Evolutionary conservation across 2,329 filamentous ascomycete genomes (phyloP), one percentile per base, ranked within the genome.

Genomic region (Rutstroemia sp.): DNA sequence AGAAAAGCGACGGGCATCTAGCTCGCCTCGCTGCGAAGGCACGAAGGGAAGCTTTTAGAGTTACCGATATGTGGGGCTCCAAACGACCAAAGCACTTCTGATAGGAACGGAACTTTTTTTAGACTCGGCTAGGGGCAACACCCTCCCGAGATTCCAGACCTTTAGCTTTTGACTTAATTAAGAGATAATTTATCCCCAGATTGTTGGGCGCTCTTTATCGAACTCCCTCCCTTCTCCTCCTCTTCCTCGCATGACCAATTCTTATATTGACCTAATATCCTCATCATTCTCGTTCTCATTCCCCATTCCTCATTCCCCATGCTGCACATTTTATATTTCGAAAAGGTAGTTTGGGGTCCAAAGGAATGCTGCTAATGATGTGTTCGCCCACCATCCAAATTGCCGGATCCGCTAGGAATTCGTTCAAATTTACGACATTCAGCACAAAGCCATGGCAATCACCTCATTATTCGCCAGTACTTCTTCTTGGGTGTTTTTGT

Each of bases 91-190:
- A 48, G 14, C 38, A 19, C 17, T 38, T 36, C 21, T 53, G 40
- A 53, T 53, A 53, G 51, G 51, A 14, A 47, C 51, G 51, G 51
- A 53, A 19, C 7, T 46, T 53, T 47, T 30, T 52, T 52, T 34
- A 42, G n/a, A 16, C 25, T 30, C 27, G n/a, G 34, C 12, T 42
- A 25, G 16, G 21, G 14, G 14, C 17, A 14, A 17, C 19, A 23
- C 17, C n/a, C 38, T 23, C 38, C 46, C 34, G 19, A 48, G 45
- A 47, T 34, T 48, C 25, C 21, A 52, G 50, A 46, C 17, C 39
- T 52, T 52, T 53, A 45, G 27, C 38, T 30, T 51, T 19, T 23
- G n/a, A 21, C 36, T 42, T 51, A 9, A 9, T 10, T 10, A 30
- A 10, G 10, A 30, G 7, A 30, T 23, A 23, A 34, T 34, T 9